Evolutionary conservation across 139 green algal genomes (phyloP), one percentile per base, ranked within the genome.

Genomic region (Medakamo hakoo): DNA sequence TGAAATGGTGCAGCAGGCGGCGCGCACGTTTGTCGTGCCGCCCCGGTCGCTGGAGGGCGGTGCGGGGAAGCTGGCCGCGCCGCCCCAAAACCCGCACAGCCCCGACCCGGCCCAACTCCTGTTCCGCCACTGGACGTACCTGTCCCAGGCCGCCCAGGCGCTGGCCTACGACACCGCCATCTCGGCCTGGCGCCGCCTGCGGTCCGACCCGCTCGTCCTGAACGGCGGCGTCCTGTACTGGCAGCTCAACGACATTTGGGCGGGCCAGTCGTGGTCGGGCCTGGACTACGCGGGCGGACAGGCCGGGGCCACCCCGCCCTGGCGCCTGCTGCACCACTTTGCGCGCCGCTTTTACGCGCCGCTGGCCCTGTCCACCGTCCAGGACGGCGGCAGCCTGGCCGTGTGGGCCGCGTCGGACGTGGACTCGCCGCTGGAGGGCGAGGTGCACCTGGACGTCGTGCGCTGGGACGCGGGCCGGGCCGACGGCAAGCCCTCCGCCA

Each of bases 171-270:
- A 84, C 27, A 79, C 78, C 1, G 81, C 85, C 1, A 63, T 76
- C 9, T 55, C 57, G 24, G 32, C 59, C 3, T 94, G 85, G 85
- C 73, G 83, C 0, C 73, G 78, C n/a, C 49, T 79, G 55, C 72
- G 75, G 48, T 64, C 56, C n/a, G 68, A 84, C 49, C 70, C 79
- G 2, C 26, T 59, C 25, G 40, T 52, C 40, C 63, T 60, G 24
- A 91, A 77, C 16, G 84, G 81, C 78, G 86, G 86, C 1, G 70
- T 91, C 26, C 75, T 94, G 27, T 91, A 88, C 71, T 90, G 81
- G 84, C 84, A 91, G 75, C 79, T 88, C 25, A 88, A 88, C 49
- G 81, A 91, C 63, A 73, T 91, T n/a, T 90, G 83, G 83, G 40
- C 40, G 9, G 40, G 40, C 40, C 40, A 52, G 40, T 52, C 40